These are phyloP conservation scores for Bertia moriformis DNA, from an alignment of 2,329 filamentous ascomycete species.

Conservation along the genomic window DNA sequence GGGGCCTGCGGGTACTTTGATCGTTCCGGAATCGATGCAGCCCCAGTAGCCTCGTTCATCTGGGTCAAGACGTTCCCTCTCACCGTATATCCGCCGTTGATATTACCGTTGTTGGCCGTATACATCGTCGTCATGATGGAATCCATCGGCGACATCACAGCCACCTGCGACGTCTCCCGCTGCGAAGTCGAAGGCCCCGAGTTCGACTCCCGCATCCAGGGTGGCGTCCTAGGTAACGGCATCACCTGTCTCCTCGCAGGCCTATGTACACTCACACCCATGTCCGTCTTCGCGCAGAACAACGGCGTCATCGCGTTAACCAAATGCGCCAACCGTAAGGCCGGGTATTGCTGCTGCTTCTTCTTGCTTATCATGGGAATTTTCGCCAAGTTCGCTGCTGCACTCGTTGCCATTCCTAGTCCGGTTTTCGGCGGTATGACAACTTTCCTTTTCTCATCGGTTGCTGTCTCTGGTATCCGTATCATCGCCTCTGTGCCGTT, in stretches of 20 bases:
- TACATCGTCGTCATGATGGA: conserved; percentile 66
- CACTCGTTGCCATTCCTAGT: conserved; percentile 61
- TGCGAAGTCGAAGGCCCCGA: conserved; percentile 58
- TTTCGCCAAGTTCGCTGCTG: conserved; percentile 70
- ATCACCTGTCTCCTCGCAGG: conserved; percentile 62
- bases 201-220: conserved; percentile 67
- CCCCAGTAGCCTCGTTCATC: conserved; percentile 60
- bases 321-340: conserved; percentile 65
- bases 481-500: conserved; percentile 61
- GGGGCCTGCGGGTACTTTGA: conserved; percentile 69
- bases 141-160: conserved; percentile 67
- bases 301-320: conserved; percentile 75
- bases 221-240: conserved; percentile 65
- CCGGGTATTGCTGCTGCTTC: conserved; percentile 63
- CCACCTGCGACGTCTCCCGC: conserved; percentile 66
- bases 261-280: conserved; percentile 66
- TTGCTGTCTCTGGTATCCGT: conserved; percentile 63
- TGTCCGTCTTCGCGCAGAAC: conserved; percentile 72
- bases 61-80: conserved; percentile 70
- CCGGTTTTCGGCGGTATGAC: conserved; percentile 59
- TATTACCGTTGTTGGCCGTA: conserved; percentile 55
- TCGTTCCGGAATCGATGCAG: conserved; percentile 52
- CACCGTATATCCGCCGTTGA: conserved; percentile 56
- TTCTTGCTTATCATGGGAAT: conserved; percentile 71
- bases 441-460: conserved; percentile 66